Base-by-base conservation (phyloP, 768 basidiomycete genomes). In the Mrakia frigida region DNA sequence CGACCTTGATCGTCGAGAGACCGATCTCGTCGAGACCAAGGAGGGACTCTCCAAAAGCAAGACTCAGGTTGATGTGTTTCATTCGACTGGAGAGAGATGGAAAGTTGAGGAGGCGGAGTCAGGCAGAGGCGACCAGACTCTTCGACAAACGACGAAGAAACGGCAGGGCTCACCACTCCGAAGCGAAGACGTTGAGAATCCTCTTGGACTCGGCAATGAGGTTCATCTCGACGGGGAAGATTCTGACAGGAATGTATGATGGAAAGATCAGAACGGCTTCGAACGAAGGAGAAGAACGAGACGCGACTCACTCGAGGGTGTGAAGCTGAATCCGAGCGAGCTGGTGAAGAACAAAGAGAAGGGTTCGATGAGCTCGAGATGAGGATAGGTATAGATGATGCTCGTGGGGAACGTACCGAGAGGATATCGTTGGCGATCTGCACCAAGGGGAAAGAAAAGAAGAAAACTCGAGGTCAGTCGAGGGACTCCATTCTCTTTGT, bases 351-450 rank as follows among this genome's bases (percentile, higher is more conserved):
- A 56, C 37, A 10, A 83, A 74, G 18, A 83, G 84, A n/a, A 84
- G 78, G n/a, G 28, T 56, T 25, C 13, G 28, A n/a, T n/a, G n/a
- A n/a, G 56, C 13, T 56, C 9, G 9, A 11, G 2, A 13, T 10
- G 56, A 56, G n/a, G 56, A 28, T 18, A 4, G 6, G 56, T 6
- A 28, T 6, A 10, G 21, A 56, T 6, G 10, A 53, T 71, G 9
- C 18, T 3, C 13, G 52, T 0, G n/a, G 13, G 56, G 25, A 25
- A n/a, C 56, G 5, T 7, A 56, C 56, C 16, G 84, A 84, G 31
- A 85, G 80, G 1, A 85, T 83, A 75, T 85, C 85, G 73, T 85
- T 84, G 46, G 83, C 82, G 39, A 85, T 85, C 31, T 53, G 52
- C 52, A n/a, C n/a, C n/a, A n/a, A n/a, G 52, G 28, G 25, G 2